Evolutionary conservation across 2,329 filamentous ascomycete species (phyloP).

Genomic region (Pyricularia sp.): DNA sequence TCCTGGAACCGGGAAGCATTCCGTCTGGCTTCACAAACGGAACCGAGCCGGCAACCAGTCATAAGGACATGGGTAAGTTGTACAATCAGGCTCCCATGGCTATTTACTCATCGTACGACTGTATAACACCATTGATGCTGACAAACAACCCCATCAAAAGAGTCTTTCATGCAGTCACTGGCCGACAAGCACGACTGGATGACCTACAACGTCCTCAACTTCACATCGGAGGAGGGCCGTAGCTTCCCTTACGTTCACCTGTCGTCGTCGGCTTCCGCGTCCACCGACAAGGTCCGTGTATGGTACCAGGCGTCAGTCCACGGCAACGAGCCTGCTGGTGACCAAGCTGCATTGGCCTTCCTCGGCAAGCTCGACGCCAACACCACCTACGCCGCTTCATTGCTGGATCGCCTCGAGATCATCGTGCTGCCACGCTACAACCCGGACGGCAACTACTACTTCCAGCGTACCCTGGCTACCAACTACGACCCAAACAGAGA

Average conservation of each 20-base stretch:
- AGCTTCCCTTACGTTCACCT: slow-evolving; percentile 1
- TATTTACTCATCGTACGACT: neutral
- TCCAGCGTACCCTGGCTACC: slow-evolving; percentile 4
- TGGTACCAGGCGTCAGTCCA: slow-evolving; percentile 2
- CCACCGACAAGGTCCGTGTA: neutral
- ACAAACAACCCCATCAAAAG: neutral
- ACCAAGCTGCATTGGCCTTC: slow-evolving; percentile 1
- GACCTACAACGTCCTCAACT: neutral
- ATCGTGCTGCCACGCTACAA: slow-evolving; percentile 4
- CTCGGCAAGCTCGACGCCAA: slow-evolving; percentile 2
- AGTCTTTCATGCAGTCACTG: neutral
- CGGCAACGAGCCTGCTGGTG: slow-evolving; percentile 5
- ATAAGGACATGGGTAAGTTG: neutral
- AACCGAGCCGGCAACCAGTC: neutral
- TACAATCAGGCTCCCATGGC: neutral
- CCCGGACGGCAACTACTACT: slow-evolving; percentile 3
- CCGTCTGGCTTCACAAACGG: neutral
- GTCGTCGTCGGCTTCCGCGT: neutral
- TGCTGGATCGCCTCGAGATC: neutral
- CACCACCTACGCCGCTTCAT: neutral
- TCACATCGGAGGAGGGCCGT: slow-evolving; percentile 3
- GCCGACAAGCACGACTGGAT: slow-evolving; percentile 4
- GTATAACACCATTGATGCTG: neutral
- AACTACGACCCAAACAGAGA: slow-evolving; percentile 4
- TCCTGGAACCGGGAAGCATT: neutral